Evolutionary conservation across 139 green algal genomes (phyloP), one percentile per base, ranked within the genome.

Genomic region (Desmodesmus armatus): DNA sequence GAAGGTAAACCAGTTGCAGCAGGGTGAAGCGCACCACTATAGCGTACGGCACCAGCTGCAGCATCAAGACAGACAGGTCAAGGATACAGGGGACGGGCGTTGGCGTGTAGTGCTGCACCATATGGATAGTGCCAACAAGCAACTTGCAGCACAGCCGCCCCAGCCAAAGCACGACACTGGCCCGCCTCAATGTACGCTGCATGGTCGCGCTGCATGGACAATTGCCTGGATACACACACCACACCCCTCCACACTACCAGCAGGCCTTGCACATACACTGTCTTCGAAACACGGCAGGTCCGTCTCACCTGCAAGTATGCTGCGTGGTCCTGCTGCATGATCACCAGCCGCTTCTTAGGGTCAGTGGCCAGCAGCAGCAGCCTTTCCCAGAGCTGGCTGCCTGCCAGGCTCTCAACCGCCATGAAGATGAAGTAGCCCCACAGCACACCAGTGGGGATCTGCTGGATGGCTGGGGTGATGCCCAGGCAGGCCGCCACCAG

Each of bases 371-470:
- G 29, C 71, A 96, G 87, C 53, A 96, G 88, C 29, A 93, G 76
- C 2, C 95, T 89, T 65, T 96, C 93, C 89, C 91, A 96, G 25
- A 90, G 63, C 83, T 97, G 93, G 82, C 85, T 95, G 60, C 93
- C 95, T 43, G 92, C 90, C 29, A 98, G 89, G 13, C 84, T 92
- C 67, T 96, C 93, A 0, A 96, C 41, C 21, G 93, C 95, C 96
- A 98, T 98, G 92, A 94, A 98, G 0, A 92, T 90, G 91, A 98
- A 98, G 87, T 97, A 98, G 70, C 93, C 95, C 93, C 92, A 98
- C 39, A 97, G 82, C 3, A 94, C 89, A 0, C 88, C 81, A 55
- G 84, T 93, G 7, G 95, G 94, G 27, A 97, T 96, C 47, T 87
- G 76, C 40, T 92, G 71, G 35, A 98, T 88, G 70, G 82, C 88